A percentile compares a stretch with the other conserved stretches of the same genome.
phyloP scores from a whole-genome alignment of 768 basidiomycete species.

The Rhizopogon vesiculosus region DNA sequence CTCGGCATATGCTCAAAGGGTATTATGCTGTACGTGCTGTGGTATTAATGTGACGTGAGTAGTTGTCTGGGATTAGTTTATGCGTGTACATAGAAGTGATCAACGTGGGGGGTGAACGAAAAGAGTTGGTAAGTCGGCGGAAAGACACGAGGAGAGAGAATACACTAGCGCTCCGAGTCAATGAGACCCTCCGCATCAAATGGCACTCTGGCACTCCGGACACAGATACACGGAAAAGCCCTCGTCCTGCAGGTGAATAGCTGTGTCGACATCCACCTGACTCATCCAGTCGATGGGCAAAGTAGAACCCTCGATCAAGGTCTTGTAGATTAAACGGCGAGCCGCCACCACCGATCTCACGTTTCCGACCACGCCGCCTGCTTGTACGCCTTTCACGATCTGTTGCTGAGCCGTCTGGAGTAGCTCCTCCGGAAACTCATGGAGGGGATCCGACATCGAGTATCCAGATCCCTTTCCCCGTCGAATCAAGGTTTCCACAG shows the following conservation, averaged over 20 bases:
- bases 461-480: slow-evolving; percentile 1
- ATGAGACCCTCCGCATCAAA: slow-evolving; percentile 20
- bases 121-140: neutral
- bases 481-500: slow-evolving; percentile 1
- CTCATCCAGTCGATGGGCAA: slow-evolving; percentile 41
- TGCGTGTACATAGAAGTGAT: too few relatives aligned
- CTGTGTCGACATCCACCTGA: slow-evolving; percentile 16
- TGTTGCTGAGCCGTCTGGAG: slow-evolving; percentile 46
- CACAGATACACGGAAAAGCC: slow-evolving; percentile 31
- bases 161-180: too few relatives aligned
- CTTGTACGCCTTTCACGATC: slow-evolving; percentile 41
- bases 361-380: slow-evolving; percentile 49
- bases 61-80: neutral
- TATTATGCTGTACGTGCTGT: neutral
- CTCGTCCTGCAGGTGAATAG: slow-evolving; percentile 15
- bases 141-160: neutral
- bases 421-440: slow-evolving; percentile 32
- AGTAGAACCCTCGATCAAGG: slow-evolving; percentile 19
- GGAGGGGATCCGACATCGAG: neutral
- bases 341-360: slow-evolving; percentile 41
- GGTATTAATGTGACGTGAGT: neutral
- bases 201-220: slow-evolving; percentile 40
- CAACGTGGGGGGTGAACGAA: neutral
- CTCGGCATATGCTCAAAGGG: neutral
- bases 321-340: slow-evolving; percentile 39